Evolutionary conservation across 2,329 filamentous ascomycete genomes (phyloP).

Genomic region (Rutstroemia sp.): DNA sequence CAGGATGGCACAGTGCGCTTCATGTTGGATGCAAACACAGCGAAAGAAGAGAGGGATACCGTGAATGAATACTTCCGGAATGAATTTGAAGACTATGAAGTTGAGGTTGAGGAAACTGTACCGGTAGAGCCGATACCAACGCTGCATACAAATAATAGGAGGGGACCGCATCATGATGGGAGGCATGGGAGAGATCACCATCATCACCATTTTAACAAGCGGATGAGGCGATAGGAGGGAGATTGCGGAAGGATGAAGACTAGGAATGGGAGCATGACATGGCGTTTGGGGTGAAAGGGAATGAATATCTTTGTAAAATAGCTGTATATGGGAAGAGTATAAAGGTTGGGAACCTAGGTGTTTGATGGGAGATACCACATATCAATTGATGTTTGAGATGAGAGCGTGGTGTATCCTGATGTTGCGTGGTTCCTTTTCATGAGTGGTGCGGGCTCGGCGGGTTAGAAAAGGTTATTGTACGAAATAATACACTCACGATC

Average conservation of each 20-base stretch:
- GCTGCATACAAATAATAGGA: constrained; percentile 5
- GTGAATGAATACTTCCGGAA: constrained; percentile 64
- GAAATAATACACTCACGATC: no score
- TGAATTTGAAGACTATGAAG: constrained; percentile 69
- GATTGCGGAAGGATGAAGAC: not conserved
- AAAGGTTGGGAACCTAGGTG: not conserved
- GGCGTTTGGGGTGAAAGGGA: not conserved
- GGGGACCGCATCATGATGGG: constrained; percentile 13
- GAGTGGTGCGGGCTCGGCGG: no score
- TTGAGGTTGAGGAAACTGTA: constrained; percentile 62
- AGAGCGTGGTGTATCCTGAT: no score
- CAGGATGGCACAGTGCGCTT: constrained; percentile 77
- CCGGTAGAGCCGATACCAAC: constrained; percentile 14
- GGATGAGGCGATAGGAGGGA: constrained; percentile 10
- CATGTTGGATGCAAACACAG: constrained; percentile 74
- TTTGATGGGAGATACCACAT: constrained; percentile 2
- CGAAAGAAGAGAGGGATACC: constrained; percentile 60
- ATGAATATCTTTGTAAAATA: not conserved
- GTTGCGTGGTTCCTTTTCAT: no score
- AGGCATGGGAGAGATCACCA: constrained; percentile 12
- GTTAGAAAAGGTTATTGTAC: no score
- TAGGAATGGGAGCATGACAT: not conserved
- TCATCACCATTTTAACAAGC: constrained; percentile 15
- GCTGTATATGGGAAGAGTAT: not conserved
- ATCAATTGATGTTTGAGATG: not conserved